Conservation (phyloP, 495 filamentous ascomycete species). For the Neurospora sp. region DNA sequence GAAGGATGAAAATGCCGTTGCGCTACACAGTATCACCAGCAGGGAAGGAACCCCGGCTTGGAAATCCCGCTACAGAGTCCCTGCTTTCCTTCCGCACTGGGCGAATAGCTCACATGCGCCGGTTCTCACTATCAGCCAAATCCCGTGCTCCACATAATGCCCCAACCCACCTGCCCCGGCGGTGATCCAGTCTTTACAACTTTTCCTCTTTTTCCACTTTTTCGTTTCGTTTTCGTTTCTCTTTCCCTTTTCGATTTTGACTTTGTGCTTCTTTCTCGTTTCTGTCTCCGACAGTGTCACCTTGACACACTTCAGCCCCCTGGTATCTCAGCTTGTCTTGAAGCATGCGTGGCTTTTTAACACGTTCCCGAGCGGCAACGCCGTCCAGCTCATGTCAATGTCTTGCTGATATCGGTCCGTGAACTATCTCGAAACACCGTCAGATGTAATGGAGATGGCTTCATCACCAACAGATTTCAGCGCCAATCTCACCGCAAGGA, state of each 20-base stretch:
- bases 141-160: background rate
- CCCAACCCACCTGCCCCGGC: background rate
- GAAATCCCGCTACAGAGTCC: background rate
- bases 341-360: background rate
- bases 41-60: background rate
- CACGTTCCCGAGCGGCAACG: background rate
- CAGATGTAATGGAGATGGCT: background rate
- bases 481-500: background rate
- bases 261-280: background rate
- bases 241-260: background rate
- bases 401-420: background rate
- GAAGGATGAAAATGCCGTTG: background rate
- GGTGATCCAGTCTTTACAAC: background rate
- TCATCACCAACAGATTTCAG: background rate
- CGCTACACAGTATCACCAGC: background rate
- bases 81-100: background rate
- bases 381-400: background rate
- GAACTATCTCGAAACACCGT: background rate
- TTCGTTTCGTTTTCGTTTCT: background rate
- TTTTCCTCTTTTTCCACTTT: background rate
- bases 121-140: background rate
- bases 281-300: background rate
- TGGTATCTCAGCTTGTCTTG: background rate
- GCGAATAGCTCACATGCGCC: background rate
- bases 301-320: background rate